Conservation (phyloP, 208 protist species). For the Crithidia mellificae region DNA sequence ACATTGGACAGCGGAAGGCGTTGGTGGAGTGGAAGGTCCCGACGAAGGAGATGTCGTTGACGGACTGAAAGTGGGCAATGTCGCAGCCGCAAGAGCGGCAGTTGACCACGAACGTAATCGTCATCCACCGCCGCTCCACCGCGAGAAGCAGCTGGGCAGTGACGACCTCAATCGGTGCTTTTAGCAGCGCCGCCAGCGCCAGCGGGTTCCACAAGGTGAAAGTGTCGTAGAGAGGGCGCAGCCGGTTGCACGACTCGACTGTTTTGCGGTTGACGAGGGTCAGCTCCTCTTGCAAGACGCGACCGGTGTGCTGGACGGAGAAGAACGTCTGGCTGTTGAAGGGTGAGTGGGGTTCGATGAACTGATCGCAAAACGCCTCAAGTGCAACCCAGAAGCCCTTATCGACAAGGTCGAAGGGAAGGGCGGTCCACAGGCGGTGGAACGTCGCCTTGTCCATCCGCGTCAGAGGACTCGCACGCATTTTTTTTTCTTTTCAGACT, state of each 20-base stretch:
- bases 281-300: constrained; percentile 37
- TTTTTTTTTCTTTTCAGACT: too few relatives aligned
- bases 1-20: constrained; percentile 74
- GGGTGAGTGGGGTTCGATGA: constrained; percentile 42
- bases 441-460: constrained; percentile 41
- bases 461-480: constrained; percentile 3
- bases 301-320: constrained; percentile 41
- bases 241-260: constrained; percentile 47
- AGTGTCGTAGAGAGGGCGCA: constrained; percentile 55
- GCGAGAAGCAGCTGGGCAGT: constrained; percentile 80
- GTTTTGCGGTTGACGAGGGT: constrained; percentile 34
- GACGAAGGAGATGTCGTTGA: constrained; percentile 68
- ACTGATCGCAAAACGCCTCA: constrained; percentile 54
- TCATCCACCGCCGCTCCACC: constrained; percentile 60
- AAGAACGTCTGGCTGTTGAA: constrained; percentile 61
- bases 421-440: constrained; percentile 47
- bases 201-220: constrained; percentile 83
- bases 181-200: constrained; percentile 52
- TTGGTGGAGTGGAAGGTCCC: constrained; percentile 72
- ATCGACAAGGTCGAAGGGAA: constrained; percentile 54
- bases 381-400: constrained; percentile 68
- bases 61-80: constrained; percentile 50
- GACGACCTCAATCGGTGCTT: constrained; percentile 54
- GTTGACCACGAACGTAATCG: constrained; percentile 62
- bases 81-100: constrained; percentile 82